Evolutionary conservation across 1,284 basidiomycete genomes (phyloP).

Genomic region (Cryptococcus floricola): DNA sequence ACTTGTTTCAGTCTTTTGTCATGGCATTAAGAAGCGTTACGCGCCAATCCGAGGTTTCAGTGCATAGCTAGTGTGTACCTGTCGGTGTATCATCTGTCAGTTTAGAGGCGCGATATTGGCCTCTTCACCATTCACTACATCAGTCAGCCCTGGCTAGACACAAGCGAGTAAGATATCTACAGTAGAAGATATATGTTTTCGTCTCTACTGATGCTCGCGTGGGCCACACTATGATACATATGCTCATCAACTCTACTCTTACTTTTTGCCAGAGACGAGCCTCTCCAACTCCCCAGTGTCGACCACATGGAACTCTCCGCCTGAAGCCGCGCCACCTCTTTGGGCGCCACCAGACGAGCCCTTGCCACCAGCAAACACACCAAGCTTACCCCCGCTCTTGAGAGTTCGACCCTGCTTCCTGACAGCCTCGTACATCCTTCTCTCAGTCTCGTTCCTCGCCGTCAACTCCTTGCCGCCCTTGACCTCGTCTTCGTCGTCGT

Average conservation of each 20-base stretch:
- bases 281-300: conserved; percentile 65
- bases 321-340: conserved; percentile 50
- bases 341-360: conserved; percentile 23
- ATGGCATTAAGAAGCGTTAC: no score
- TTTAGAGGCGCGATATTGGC: no score
- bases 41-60: no score
- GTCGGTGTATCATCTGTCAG: no score
- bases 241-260: background rate
- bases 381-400: conserved; percentile 75
- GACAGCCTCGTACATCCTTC: conserved; percentile 82
- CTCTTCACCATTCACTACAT: no score
- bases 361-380: conserved; percentile 61
- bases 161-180: no score
- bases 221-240: no score
- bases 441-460: conserved; percentile 61
- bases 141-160: no score
- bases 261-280: conserved; percentile 49
- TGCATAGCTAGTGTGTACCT: no score
- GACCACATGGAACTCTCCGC: conserved; percentile 77
- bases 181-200: no score
- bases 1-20: no score
- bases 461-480: conserved; percentile 40
- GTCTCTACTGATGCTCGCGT: no score
- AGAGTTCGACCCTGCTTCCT: conserved; percentile 74
- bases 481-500: conserved; percentile 51